Evolutionary conservation across 2,329 filamentous ascomycete genomes (phyloP), one percentile per base, ranked within the genome.

Genomic region (Sarocladium brachiariae): DNA sequence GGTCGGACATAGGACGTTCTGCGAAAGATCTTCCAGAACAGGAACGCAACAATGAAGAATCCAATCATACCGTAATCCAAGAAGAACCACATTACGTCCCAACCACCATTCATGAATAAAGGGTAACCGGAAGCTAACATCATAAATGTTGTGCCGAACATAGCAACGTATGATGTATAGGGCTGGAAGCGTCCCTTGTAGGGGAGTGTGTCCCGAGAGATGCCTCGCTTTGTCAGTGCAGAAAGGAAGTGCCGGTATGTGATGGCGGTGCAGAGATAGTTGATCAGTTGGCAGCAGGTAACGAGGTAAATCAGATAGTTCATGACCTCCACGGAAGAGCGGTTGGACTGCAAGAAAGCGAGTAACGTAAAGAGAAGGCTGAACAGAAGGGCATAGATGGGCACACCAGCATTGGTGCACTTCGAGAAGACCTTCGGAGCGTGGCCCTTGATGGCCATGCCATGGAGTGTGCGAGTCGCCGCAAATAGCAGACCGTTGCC

Each of bases 401-500:
- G 51, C 25, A 56, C 51, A 74, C 4, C 72, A 63, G 45, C 52
- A 31, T 55, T 55, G 52, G 50, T 58, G 45, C 52, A 54, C 50
- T 56, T 58, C 4, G 51, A 50, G 23, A 58, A 46, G 25, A 57
- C 7, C 41, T 53, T 54, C 4, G 78, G 77, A 0, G 78, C 78
- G 53, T 80, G 74, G 2, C 71, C 65, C 31, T 80, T 74, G 2
- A 76, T 63, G 0, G 77, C 73, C 3, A 83, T 67, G 0, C 77
- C 72, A 61, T 81, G 81, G n/a, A 84, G 70, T 8, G 81, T 63
- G 16, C 80, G 67, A 0, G 77, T 73, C 0, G 77, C 78, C 1
- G 77, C 76, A 56, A 80, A 83, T 1, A 83, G 64, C 11, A 77
- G 77, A 52, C 80, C 77, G 57, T 83, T 83, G 6, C 76, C 79